These are phyloP conservation scores for Moricandia moricandioides DNA, from an alignment of 345 rosid genomes.

Conservation along the genomic window DNA sequence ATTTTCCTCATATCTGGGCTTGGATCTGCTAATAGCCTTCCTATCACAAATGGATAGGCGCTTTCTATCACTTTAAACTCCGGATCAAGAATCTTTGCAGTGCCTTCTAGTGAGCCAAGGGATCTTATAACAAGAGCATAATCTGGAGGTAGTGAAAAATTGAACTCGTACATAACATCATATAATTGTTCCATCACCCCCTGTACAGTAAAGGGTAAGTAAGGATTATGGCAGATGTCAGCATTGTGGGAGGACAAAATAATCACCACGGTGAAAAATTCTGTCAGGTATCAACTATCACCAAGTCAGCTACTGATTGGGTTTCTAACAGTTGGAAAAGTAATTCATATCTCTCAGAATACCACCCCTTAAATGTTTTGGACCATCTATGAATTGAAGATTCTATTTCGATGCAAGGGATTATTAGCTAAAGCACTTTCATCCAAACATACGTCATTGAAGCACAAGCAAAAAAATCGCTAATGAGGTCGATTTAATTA, in stretches of 20 bases:
- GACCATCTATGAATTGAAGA: not conserved
- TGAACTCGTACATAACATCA: constrained; percentile 86
- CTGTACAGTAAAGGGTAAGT: constrained; percentile 37
- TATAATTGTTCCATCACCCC: constrained; percentile 80
- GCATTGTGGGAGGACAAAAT: not conserved
- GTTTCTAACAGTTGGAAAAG: not conserved
- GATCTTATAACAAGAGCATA: constrained; percentile 95
- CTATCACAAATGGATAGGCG: constrained; percentile 86
- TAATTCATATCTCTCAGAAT: not conserved
- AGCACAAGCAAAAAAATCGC: not conserved
- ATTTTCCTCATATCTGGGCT: constrained; percentile 94
- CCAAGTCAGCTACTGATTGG: not conserved
- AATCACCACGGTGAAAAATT: not conserved
- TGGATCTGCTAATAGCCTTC: constrained; percentile 85
- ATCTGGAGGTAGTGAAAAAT: constrained; percentile 89
- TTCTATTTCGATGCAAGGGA: not conserved
- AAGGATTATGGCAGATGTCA: constrained; percentile 1
- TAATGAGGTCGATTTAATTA: not conserved
- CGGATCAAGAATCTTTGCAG: constrained; percentile 88
- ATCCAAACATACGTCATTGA: not conserved
- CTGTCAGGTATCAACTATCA: not conserved
- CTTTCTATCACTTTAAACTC: constrained; percentile 87
- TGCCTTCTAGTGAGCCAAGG: constrained; percentile 94
- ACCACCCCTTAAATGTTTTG: not conserved
- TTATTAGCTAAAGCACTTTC: not conserved